Base-by-base conservation (phyloP, 108 stramenopile species). In the Phaeodactylum tricornutum region DNA sequence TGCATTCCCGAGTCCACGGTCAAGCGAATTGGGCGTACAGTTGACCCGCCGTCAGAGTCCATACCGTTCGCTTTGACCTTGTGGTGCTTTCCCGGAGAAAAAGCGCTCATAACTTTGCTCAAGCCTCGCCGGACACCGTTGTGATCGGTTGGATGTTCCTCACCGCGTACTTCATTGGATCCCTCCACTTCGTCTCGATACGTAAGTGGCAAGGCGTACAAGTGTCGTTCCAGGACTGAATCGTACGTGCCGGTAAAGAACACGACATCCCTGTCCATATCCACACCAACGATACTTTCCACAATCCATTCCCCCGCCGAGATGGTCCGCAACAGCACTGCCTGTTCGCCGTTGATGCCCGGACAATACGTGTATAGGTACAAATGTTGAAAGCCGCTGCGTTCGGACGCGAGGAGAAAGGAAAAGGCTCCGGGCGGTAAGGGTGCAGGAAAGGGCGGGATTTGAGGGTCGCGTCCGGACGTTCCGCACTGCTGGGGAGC, bases 281-380 rank as follows among this genome's bases (percentile, higher is more conserved):
- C 79, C 8, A 84, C 74, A n/a, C 81, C 89, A 20, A 53, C 73
- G 23, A 90, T 72, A 25, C 65, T 66, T 55, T 87, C 86, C 17
- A 87, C 84, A 43, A 79, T 74, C 86, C 86, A 87, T 45, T 75
- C 64, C 5, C 83, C 86, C 11, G 48, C 64, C 0, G 82, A 59
- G 7, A 85, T 49, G 48, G 76, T 56, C 17, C 78, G 64, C 25
- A 81, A 35, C 30, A 74, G 53, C 30, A 71, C 71, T 3, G 79
- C 77, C 27, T 61, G 61, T 0, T 60, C 72, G 21, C 64, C 61
- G 17, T 67, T 72, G 35, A 59, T 35, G 12, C 72, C 72, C 8
- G 74, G 71, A 22, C 71, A 66, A 58, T 84, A 90, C 21, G 69
- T 79, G 61, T 89, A 94, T 17, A 94, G 65, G 50, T 95, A 92